A percentile compares a stretch with the other conserved stretches of the same genome.
phyloP scores from a whole-genome alignment of 2,329 filamentous ascomycete genomes.

The Setomelanomma holmii region DNA sequence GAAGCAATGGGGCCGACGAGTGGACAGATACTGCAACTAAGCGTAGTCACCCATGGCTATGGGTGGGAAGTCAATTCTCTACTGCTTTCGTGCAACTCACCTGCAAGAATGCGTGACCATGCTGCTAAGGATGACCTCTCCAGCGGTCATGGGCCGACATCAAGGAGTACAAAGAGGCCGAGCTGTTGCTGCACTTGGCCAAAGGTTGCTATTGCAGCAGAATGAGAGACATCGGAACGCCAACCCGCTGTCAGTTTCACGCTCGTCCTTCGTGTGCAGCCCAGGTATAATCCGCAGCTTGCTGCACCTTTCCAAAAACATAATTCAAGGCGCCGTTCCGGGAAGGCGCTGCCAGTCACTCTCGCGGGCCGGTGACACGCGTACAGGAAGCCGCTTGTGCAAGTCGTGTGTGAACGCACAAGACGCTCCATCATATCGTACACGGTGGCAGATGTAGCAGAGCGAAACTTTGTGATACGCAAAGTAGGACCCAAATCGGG shows the following conservation, averaged over 20 bases:
- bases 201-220: too few species aligned
- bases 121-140: conserved; percentile 3
- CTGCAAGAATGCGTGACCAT: not conserved
- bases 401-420: not conserved
- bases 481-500: conserved; percentile 1
- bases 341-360: not conserved
- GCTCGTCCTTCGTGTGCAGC: conserved; percentile 5
- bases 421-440: conserved; percentile 3
- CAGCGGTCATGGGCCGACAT: not conserved
- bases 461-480: conserved; percentile 18
- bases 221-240: conserved; percentile 9
- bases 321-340: not conserved
- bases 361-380: conserved; percentile 12
- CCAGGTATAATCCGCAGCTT: conserved; percentile 2
- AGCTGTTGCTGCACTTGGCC: conserved; percentile 1
- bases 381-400: conserved; percentile 15
- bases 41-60: too few species aligned
- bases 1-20: too few species aligned
- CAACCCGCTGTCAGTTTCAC: conserved; percentile 21
- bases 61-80: too few species aligned
- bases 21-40: too few species aligned
- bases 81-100: too few species aligned
- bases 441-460: conserved; percentile 15
- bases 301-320: conserved; percentile 6
- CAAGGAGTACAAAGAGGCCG: conserved; percentile 5